Evolutionary conservation across 2,329 filamentous ascomycete genomes (phyloP).

Genomic region (Cercospora beticola): DNA sequence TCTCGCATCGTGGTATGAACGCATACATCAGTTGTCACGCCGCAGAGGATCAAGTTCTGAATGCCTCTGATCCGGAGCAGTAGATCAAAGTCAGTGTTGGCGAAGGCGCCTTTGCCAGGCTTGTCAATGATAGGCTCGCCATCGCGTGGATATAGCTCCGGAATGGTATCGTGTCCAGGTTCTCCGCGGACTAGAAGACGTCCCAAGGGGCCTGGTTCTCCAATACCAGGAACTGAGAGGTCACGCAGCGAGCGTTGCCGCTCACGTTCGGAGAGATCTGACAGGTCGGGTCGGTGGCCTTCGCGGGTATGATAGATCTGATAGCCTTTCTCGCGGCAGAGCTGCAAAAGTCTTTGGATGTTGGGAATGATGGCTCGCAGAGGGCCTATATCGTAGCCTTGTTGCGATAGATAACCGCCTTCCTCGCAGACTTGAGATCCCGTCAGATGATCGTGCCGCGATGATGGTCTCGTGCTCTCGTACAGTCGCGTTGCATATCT

Average conservation of each 20-base stretch:
- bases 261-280: slow-evolving; percentile 58
- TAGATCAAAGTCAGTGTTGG: slow-evolving; percentile 56
- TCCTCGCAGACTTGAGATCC: slow-evolving; percentile 42
- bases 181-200: slow-evolving; percentile 60
- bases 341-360: slow-evolving; percentile 43
- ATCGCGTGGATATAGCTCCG: slow-evolving; percentile 52
- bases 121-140: slow-evolving; percentile 57
- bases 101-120: slow-evolving; percentile 55
- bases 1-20: slow-evolving; percentile 57
- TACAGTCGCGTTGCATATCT: slow-evolving; percentile 57
- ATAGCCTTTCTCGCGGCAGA: slow-evolving; percentile 44
- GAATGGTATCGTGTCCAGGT: slow-evolving; percentile 57
- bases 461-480: slow-evolving; percentile 3
- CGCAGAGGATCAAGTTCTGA: slow-evolving; percentile 54
- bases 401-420: slow-evolving; percentile 51
- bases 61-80: slow-evolving; percentile 53
- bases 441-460: background rate
- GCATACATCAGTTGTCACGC: slow-evolving; percentile 58
- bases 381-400: slow-evolving; percentile 47
- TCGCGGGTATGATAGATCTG: slow-evolving; percentile 54
- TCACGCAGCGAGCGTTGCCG: too few relatives aligned
- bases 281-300: slow-evolving; percentile 56
- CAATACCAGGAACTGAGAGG: too few relatives aligned
- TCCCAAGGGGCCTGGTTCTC: slow-evolving; percentile 55
- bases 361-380: slow-evolving; percentile 48